Evolutionary conservation across 306 rosid species (phyloP).

Genomic region (Vigna mungo): DNA sequence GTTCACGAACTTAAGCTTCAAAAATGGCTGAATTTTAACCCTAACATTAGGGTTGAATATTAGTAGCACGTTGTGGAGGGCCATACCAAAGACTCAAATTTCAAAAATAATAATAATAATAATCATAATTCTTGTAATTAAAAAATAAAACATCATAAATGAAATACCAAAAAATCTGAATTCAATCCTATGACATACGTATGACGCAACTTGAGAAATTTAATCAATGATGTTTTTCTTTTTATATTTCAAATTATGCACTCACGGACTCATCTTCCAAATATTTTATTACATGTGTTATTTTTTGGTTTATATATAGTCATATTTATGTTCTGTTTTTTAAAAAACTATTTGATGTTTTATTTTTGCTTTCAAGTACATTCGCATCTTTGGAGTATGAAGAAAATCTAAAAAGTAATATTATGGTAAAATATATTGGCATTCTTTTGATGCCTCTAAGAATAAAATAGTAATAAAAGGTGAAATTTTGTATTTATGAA

Average conservation of each 20-base stretch:
- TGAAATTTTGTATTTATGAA: no score
- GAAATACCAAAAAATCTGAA: background rate
- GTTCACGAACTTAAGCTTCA: background rate
- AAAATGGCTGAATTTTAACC: no score
- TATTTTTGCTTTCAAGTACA: no score
- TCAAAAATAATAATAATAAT: background rate
- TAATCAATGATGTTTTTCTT: background rate
- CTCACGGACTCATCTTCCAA: background rate
- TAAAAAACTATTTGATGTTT: no score
- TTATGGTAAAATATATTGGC: no score
- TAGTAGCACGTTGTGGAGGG: background rate
- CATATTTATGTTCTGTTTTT: no score
- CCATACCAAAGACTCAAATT: background rate
- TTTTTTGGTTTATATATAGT: background rate
- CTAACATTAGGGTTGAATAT: background rate
- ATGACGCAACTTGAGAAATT: constrained; percentile 6
- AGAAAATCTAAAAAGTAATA: no score
- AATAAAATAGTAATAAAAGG: no score
- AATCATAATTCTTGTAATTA: background rate
- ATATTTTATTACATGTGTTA: background rate
- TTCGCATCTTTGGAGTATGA: no score
- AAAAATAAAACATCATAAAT: background rate
- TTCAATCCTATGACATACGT: background rate
- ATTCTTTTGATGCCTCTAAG: no score
- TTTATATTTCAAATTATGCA: background rate